Evolutionary conservation across 2,329 filamentous ascomycete species (phyloP), one percentile per base, ranked within the genome.

Genomic region (Xylariaceae sp.): DNA sequence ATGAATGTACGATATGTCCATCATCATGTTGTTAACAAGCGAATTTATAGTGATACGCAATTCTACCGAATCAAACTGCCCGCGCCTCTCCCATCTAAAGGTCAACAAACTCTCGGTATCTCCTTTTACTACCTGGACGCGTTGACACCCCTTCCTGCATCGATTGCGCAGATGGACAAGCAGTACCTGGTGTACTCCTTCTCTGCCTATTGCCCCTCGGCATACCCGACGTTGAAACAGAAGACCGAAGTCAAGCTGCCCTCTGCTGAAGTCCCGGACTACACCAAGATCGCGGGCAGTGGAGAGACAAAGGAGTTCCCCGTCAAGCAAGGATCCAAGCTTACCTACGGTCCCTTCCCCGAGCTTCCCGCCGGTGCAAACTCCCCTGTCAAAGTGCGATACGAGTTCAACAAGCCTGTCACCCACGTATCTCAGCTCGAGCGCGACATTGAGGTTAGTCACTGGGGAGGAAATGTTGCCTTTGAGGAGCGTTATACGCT

Each of bases 381-480:
- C 51, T 83, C 90, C 69, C 86, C 87, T 15, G 86, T 91, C 60
- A 85, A 82, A 65, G 87, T 97, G 56, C 89, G 94, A 62, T 97
- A 96, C 76, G 92, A 99, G 75, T 97, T 94, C 77, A 97, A 90
- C 65, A 95, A 93, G 76, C 93, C 94, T 10, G 80, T 99, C 59
- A 88, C 87, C 49, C 90, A 94, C 71, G 84, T 91, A 54, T 85
- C 86, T 39, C 79, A 84, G 13, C 80, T 99, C 61, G 90, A 97
- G 76, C 88, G 94, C 61, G 92, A 97, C 70, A 79, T 99, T 64
- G 94, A 99, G 74, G 88, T 99, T 68, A 96, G 90, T 72, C 94
- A 97, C 76, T 99, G 94, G 94, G 94, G 94, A 66, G 94, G 94
- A 63, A 99, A 99, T 73, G 77, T 97, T 56, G 94, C 94, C 1